Conservation (phyloP, 768 basidiomycete species). For the Suillus lakei region DNA sequence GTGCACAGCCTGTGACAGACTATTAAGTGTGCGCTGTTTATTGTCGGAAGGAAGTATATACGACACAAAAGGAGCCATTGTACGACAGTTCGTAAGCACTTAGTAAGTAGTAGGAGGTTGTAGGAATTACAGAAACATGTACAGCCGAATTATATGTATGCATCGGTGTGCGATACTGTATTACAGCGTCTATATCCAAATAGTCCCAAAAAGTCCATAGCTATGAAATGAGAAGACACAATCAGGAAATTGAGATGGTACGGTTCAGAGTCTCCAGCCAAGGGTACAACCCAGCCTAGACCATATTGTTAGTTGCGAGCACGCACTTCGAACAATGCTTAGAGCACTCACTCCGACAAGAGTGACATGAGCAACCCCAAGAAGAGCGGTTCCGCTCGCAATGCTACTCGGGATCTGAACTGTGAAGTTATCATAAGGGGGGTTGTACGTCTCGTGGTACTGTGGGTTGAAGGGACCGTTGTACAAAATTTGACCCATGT, state of each 20-base stretch:
- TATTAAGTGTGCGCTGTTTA: too few species aligned
- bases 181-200: background rate
- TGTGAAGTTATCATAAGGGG: constrained; percentile 51
- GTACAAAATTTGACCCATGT: constrained; percentile 51
- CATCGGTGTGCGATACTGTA: background rate
- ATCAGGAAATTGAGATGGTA: constrained; percentile 29
- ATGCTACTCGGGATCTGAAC: constrained; percentile 41
- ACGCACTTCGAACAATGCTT: background rate
- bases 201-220: background rate
- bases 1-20: background rate
- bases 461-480: constrained; percentile 48
- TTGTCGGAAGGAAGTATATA: background rate
- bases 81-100: background rate
- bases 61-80: background rate
- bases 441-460: constrained; percentile 30
- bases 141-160: background rate
- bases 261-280: constrained; percentile 38
- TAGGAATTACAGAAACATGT: background rate
- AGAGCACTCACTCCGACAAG: constrained; percentile 44
- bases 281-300: constrained; percentile 39
- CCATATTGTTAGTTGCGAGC: background rate
- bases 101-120: background rate
- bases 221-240: background rate
- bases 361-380: constrained; percentile 42
- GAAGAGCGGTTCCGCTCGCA: constrained; percentile 35